Evolutionary conservation across 495 filamentous ascomycete species (phyloP), one percentile per base, ranked within the genome.

Genomic region (Tuber microsphaerosporum): DNA sequence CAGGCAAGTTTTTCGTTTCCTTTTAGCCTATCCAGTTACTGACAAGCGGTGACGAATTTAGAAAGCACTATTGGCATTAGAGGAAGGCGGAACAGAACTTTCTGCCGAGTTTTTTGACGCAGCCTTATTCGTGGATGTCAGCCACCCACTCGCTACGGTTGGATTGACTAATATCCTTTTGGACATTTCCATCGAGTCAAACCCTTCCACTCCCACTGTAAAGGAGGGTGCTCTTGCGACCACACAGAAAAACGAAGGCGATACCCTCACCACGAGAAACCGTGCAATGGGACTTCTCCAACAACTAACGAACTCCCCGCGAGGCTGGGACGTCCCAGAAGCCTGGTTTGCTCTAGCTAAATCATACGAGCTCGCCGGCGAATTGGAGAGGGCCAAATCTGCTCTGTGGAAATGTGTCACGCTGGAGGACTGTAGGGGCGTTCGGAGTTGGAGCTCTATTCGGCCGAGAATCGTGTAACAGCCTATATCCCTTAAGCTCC

Each of bases 261-360:
- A 46, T n/a, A 75, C 73, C 71, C 88, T 97, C n/a, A 91, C 93
- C 20, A 91, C 93, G 43, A 88, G 93, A 43, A 94, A 98, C 81
- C 88, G 96, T 39, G 95, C 94, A 1, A 93, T 92, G 81, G 91
- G 90, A 17, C 86, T 98, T 61, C 88, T 99, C 0, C 91, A 91
- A 10, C 88, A 88, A 3, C 86, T 99, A 73, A 97, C 93, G 1
- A 95, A 92, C 84, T 88, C 92, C 7, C 94, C 93, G 31, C 86
- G 85, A 39, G 94, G 93, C 9, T 98, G 96, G 96, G 93, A 97
- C 83, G 89, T 91, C 82, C 90, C 91, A 31, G 95, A 97, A 81
- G 95, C 94, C n/a, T 99, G 95, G 95, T 94, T 92, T 80, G 90
- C 91, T 20, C 88, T 99, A 39, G 93, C 95, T 2, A 86, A 92